Conservation (phyloP, 2,329 filamentous ascomycete species). For the Cladosporium sp. region DNA sequence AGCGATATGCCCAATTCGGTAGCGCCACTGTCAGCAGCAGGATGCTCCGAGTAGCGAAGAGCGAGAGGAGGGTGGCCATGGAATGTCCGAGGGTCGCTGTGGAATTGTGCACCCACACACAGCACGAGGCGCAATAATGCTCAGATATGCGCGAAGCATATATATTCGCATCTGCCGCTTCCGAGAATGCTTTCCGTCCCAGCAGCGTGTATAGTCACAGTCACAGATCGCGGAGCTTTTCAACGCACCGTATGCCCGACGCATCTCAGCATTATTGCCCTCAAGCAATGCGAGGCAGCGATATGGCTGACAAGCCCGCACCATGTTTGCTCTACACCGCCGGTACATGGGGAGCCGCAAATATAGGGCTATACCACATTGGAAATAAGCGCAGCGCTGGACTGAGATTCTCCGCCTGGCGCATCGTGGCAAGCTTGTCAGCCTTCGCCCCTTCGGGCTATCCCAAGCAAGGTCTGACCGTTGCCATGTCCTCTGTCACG, state of each 20-base stretch:
- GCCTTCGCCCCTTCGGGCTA: neutral
- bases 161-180: neutral
- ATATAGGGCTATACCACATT: neutral
- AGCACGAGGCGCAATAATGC: neutral
- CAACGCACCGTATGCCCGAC: too few relatives aligned
- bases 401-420: neutral
- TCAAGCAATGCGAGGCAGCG: neutral
- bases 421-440: slow-evolving; percentile 1
- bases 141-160: neutral
- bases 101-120: neutral
- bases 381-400: slow-evolving; percentile 2
- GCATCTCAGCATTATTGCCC: neutral
- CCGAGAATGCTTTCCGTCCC: neutral
- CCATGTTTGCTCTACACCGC: neutral
- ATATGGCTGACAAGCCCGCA: neutral
- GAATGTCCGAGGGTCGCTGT: neutral
- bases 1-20: slow-evolving; percentile 3
- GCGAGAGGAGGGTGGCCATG: neutral
- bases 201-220: neutral
- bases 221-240: neutral
- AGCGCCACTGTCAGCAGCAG: neutral
- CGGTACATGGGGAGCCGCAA: slow-evolving; percentile 9
- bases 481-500: neutral
- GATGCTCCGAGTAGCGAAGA: neutral
- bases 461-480: neutral